Percentiles rank a stretch among this genome's conserved stretches.
Evolutionary conservation across 2,329 filamentous ascomycete genomes (phyloP).

Genomic region (Penicillium brevicompactum): DNA sequence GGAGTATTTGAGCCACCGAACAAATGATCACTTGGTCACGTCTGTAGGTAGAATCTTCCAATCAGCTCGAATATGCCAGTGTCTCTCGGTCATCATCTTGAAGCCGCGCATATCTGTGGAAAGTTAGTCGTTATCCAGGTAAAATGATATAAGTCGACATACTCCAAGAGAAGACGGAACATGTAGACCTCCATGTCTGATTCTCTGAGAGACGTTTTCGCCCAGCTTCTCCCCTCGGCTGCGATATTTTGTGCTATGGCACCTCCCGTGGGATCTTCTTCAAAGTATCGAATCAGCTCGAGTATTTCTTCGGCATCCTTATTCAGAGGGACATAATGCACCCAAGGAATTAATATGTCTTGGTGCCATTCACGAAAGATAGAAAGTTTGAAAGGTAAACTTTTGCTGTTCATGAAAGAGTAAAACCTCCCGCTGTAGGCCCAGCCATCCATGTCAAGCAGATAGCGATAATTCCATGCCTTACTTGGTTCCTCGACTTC

Average conservation of each 20-base stretch:
- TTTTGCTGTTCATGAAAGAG: constrained; percentile 52
- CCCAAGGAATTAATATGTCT: constrained; percentile 58
- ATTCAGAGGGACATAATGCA: constrained; percentile 60
- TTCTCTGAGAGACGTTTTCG: constrained; percentile 54
- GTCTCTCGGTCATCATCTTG: constrained; percentile 13
- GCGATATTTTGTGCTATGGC: constrained; percentile 55
- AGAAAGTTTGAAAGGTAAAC: constrained; percentile 55
- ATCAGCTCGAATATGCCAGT: background rate
- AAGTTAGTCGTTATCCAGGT: background rate
- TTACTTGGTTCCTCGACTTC: constrained; percentile 69
- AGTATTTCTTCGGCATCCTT: constrained; percentile 54
- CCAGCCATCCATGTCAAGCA: constrained; percentile 60
- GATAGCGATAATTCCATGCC: constrained; percentile 66
- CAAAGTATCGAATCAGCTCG: constrained; percentile 53
- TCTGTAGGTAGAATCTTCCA: background rate
- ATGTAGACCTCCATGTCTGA: constrained; percentile 61
- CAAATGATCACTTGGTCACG: too few species aligned
- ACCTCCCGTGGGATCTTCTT: constrained; percentile 50
- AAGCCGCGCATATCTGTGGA: constrained; percentile 12
- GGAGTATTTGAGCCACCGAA: too few species aligned
- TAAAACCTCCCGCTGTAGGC: constrained; percentile 58
- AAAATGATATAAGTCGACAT: background rate
- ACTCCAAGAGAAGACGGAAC: constrained; percentile 58
- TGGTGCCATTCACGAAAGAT: constrained; percentile 62
- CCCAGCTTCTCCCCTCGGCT: constrained; percentile 58